Percentiles rank a stretch among this genome's conserved stretches.
These are phyloP conservation scores for Sequoiadendron giganteum DNA, from an alignment of 75 land plant species.

Conservation along the genomic window DNA sequence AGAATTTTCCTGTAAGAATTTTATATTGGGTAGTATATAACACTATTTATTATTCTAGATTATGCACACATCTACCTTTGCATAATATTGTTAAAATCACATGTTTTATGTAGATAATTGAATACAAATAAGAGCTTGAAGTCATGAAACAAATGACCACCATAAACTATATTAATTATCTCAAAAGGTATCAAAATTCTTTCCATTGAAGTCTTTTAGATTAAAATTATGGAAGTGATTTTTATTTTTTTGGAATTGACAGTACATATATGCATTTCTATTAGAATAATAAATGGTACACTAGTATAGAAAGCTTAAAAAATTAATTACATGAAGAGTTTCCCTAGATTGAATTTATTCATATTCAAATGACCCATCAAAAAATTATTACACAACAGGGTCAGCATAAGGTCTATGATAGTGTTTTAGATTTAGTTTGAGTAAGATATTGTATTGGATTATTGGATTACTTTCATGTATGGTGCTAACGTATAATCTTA, in stretches of 20 bases:
- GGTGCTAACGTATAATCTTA: not conserved
- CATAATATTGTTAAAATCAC: not conserved
- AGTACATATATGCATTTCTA: not conserved
- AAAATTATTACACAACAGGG: too few species aligned
- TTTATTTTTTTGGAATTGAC: too few species aligned
- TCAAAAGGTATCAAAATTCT: slow-evolving; percentile 38
- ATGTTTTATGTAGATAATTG: slow-evolving; percentile 21
- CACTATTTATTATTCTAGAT: not conserved
- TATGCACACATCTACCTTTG: not conserved
- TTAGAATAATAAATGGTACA: not conserved
- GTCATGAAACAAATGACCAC: slow-evolving; percentile 74
- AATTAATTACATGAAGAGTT: too few species aligned
- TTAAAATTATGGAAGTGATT: not conserved
- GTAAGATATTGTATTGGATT: not conserved
- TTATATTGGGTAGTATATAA: not conserved
- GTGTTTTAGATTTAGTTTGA: not conserved
- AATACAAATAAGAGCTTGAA: slow-evolving; percentile 63
- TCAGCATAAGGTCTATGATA: not conserved
- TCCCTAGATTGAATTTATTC: too few species aligned
- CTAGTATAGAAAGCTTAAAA: too few species aligned
- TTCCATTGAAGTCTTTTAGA: not conserved
- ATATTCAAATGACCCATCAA: too few species aligned
- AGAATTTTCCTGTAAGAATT: slow-evolving; percentile 72
- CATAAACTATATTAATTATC: slow-evolving; percentile 66
- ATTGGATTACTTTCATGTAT: not conserved